These are phyloP conservation scores for Castanopsis chinensis DNA, from an alignment of 306 rosid genomes.

Conservation along the genomic window DNA sequence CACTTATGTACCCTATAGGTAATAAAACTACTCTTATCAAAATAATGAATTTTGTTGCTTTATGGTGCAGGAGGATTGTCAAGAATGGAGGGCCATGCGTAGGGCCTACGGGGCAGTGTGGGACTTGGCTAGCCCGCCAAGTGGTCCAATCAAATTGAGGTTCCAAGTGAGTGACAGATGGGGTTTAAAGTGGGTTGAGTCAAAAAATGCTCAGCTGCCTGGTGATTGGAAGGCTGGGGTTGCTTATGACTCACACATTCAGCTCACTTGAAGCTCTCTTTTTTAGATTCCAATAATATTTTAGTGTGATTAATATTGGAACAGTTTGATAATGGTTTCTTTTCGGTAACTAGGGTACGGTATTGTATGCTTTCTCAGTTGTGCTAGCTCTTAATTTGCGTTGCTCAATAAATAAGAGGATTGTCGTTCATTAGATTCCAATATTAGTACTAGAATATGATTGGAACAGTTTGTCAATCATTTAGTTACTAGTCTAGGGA, in stretches of 20 bases:
- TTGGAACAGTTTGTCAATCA: too few species aligned
- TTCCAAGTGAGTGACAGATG: slow-evolving; percentile 54
- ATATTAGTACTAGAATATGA: too few species aligned
- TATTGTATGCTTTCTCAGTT: too few species aligned
- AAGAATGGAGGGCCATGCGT: slow-evolving; percentile 64
- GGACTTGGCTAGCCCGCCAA: slow-evolving; percentile 62
- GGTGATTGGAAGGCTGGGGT: slow-evolving; percentile 66
- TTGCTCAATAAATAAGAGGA: too few species aligned
- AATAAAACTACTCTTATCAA: neutral
- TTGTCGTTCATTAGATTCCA: too few species aligned
- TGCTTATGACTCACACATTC: slow-evolving; percentile 56
- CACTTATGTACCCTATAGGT: accelerated
- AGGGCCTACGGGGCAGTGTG: slow-evolving; percentile 68
- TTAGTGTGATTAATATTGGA: too few species aligned
- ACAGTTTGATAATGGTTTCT: too few species aligned
- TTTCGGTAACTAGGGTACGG: too few species aligned
- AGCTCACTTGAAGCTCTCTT: slow-evolving; percentile 27
- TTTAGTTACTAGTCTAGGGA: too few species aligned
- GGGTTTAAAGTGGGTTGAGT: slow-evolving; percentile 50
- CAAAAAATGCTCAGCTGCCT: slow-evolving; percentile 55
- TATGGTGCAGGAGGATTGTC: slow-evolving; percentile 53
- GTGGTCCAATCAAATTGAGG: slow-evolving; percentile 49
- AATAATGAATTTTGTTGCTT: neutral
- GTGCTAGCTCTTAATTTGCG: too few species aligned
- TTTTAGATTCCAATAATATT: too few species aligned